A percentile compares a stretch with the other conserved stretches of the same genome.
Evolutionary conservation across 768 basidiomycete species (phyloP).

Genomic region (Lactarius evosmus): DNA sequence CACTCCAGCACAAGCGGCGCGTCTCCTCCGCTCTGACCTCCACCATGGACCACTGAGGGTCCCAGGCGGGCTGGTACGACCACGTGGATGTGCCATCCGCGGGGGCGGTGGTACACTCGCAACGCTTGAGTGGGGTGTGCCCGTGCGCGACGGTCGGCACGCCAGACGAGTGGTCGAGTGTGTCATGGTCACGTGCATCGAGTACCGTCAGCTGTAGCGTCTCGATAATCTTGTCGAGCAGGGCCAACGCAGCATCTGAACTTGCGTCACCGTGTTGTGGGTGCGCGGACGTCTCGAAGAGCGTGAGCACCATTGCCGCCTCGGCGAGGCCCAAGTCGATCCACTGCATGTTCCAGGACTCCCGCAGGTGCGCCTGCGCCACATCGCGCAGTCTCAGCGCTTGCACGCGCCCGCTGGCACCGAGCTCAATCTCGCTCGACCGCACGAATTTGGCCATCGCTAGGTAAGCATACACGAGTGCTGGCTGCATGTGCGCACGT

Average conservation of each 20-base stretch:
- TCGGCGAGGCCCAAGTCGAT: conserved; percentile 66
- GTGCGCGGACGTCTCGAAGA: conserved; percentile 75
- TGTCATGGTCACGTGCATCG: conserved; percentile 53
- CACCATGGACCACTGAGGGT: conserved; percentile 49
- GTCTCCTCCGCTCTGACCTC: conserved; percentile 67
- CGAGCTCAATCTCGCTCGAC: conserved; percentile 63
- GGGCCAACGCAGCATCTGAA: conserved; percentile 49
- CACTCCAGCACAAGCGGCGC: conserved; percentile 73
- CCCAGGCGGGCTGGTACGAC: conserved; percentile 59
- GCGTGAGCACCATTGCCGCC: conserved; percentile 70
- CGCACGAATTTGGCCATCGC: conserved; percentile 71
- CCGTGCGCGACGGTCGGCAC: conserved; percentile 48
- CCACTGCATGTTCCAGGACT: conserved; percentile 49
- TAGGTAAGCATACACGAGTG: conserved; percentile 63
- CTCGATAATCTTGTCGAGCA: conserved; percentile 65
- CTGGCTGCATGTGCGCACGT: conserved; percentile 60
- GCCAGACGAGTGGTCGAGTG: conserved; percentile 43
- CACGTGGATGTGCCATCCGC: conserved; percentile 44
- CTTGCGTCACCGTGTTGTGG: conserved; percentile 58
- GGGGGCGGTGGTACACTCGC: conserved; percentile 42
- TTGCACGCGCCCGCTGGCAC: conserved; percentile 50
- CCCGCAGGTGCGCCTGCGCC: conserved; percentile 53
- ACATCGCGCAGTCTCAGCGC: conserved; percentile 55
- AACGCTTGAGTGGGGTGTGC: conserved; percentile 35
- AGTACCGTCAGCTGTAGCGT: conserved; percentile 50